Base-by-base conservation (phyloP, 164 flowering plant species). In the Amborella trichopoda region DNA sequence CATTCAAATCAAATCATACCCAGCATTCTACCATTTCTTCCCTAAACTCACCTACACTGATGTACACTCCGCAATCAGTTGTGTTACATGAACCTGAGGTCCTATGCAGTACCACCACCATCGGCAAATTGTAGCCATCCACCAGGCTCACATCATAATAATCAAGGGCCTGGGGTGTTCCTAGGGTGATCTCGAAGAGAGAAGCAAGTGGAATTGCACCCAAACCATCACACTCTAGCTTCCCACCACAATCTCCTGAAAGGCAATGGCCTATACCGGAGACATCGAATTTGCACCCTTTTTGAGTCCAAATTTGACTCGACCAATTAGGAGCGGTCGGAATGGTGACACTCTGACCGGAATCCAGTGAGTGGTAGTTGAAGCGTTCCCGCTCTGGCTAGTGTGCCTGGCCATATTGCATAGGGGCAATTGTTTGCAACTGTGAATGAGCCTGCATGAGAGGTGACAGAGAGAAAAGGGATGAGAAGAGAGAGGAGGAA, bases 321-420 rank as follows among this genome's bases (percentile, higher is more conserved):
- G 94, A 79, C 94, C 91, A 87, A 4, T 81, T 82, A 3, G 78
- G 75, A 41, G 40, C 33, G 0, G 68, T 17, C 2, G 68, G 56
- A 25, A 81, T 55, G 2, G 39, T 41, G 21, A 60, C 53, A 27
- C 63, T 73, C 32, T 55, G 48, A 5, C 85, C 83, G 63, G 47
- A 87, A 81, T 28, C 94, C 90, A 1, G 85, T 79, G 0, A 66
- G 60, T 0, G 76, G 50, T 11, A 87, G 80, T 12, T 28, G 74
- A 2, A 78, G 81, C 0, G 77, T 64, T 9, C 94, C 87, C 0
- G 83, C 42, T 9, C 86, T 82, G 0, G 95, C 59, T 0, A 80
- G 69, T 21, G 83, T 87, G 2, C 75, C 94, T 0, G 94, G 91
- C 96, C 96, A 87, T 50, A 83, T 81, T 20, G 89, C 75, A 19